These are phyloP conservation scores for Castanea crenata DNA, from an alignment of 306 rosid genomes.

Conservation along the genomic window DNA sequence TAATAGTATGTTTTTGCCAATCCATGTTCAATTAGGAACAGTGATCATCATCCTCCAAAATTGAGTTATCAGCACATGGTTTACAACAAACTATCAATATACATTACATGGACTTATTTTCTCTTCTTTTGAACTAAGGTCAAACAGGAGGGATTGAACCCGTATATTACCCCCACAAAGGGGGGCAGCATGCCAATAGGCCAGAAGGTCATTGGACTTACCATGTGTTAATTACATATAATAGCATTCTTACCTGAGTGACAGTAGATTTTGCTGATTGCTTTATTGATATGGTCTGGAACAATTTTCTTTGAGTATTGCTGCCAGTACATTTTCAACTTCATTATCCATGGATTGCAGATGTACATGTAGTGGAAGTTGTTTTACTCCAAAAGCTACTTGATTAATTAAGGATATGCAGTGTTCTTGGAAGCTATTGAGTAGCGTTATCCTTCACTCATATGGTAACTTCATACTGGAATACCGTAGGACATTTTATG, in stretches of 20 bases:
- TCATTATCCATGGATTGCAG: not conserved
- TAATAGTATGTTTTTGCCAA: not conserved
- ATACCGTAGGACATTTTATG: not conserved
- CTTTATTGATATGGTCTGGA: not conserved
- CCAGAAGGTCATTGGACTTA: not conserved
- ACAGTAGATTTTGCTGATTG: not conserved
- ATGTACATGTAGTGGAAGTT: not conserved
- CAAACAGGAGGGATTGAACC: not conserved
- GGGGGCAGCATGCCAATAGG: too few relatives aligned
- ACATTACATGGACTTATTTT: too few relatives aligned
- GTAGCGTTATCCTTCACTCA: not conserved
- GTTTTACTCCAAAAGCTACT: not conserved
- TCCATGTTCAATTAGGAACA: not conserved
- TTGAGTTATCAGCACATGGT: not conserved
- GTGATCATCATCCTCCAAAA: not conserved
- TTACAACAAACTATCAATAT: not conserved
- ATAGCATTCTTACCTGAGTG: not conserved
- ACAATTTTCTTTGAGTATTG: too few relatives aligned
- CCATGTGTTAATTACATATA: not conserved
- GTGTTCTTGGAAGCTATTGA: not conserved
- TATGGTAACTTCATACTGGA: not conserved
- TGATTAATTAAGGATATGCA: not conserved
- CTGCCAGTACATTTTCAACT: not conserved
- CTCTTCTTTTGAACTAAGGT: too few relatives aligned
- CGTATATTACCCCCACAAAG: too few relatives aligned